Evolutionary conservation across 2,329 filamentous ascomycete species (phyloP).

Genomic region (Pyrenophora tritici-repentis): DNA sequence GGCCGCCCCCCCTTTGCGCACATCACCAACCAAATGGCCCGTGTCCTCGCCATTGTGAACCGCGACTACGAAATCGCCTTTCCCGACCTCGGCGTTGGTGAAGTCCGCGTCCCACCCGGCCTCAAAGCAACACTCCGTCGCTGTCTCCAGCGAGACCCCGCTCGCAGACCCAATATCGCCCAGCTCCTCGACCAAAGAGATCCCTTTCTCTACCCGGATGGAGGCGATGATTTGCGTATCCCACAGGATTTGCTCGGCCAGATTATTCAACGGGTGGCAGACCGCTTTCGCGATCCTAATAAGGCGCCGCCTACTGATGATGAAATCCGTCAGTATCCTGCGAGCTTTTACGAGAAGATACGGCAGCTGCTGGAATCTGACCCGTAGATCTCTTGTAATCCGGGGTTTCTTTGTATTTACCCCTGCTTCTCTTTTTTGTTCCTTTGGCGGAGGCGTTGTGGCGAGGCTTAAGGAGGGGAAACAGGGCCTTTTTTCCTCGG

Average conservation of each 20-base stretch:
- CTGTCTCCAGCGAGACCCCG: slow-evolving; percentile 64
- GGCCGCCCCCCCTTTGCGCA: slow-evolving; percentile 95
- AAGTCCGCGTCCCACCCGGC: slow-evolving; percentile 58
- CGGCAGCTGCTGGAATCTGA: slow-evolving; percentile 45
- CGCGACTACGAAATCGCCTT: slow-evolving; percentile 75
- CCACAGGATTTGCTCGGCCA: slow-evolving; percentile 62
- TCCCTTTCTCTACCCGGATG: slow-evolving; percentile 63
- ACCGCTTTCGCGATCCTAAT: slow-evolving; percentile 59
- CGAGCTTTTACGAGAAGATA: slow-evolving; percentile 56
- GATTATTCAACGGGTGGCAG: slow-evolving; percentile 64
- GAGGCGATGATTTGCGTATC: slow-evolving; percentile 56
- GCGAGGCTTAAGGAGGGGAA: no score
- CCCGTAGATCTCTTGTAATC: slow-evolving; percentile 1
- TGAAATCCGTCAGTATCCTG: slow-evolving; percentile 56
- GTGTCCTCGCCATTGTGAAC: slow-evolving; percentile 86
- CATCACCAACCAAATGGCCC: slow-evolving; percentile 82
- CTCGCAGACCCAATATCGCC: slow-evolving; percentile 60
- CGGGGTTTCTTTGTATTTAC: not conserved
- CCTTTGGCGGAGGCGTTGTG: no score
- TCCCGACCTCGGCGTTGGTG: slow-evolving; percentile 70
- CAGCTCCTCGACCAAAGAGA: slow-evolving; percentile 62
- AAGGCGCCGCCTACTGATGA: slow-evolving; percentile 61
- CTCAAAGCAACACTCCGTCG: slow-evolving; percentile 61
- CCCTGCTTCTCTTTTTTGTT: no score
- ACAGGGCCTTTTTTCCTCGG: no score